A percentile compares a stretch with the other conserved stretches of the same genome.
Evolutionary conservation across 2,329 filamentous ascomycete species (phyloP).

Genomic region (Dichotomopilus funicola): DNA sequence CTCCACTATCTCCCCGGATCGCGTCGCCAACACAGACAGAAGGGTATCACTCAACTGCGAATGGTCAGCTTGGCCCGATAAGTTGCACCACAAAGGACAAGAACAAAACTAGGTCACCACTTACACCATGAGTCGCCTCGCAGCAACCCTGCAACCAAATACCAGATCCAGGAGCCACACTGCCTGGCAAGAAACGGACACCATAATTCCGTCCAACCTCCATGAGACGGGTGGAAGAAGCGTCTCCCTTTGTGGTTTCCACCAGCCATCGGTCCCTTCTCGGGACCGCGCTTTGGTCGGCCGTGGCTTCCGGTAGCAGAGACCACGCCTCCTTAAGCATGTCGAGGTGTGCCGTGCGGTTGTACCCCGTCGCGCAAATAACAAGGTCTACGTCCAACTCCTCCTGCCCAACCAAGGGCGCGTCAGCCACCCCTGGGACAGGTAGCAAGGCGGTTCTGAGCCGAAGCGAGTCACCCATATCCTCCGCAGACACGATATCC

Average conservation of each 20-base stretch:
- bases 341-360: slow-evolving; percentile 67
- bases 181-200: slow-evolving; percentile 61
- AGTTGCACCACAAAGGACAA: slow-evolving; percentile 1
- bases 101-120: slow-evolving; percentile 31
- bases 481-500: slow-evolving; percentile 56
- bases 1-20: slow-evolving; percentile 71
- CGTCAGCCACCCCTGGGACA: slow-evolving; percentile 27
- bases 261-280: slow-evolving; percentile 21
- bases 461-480: slow-evolving; percentile 44
- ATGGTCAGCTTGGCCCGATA: slow-evolving; percentile 12
- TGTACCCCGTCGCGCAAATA: slow-evolving; percentile 83
- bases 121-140: slow-evolving; percentile 84
- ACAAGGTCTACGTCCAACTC: slow-evolving; percentile 70
- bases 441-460: slow-evolving; percentile 51
- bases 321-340: slow-evolving; percentile 63
- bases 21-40: slow-evolving; percentile 67
- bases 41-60: slow-evolving; percentile 72
- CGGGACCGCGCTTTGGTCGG: neutral
- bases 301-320: slow-evolving; percentile 50
- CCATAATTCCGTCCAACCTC: slow-evolving; percentile 71
- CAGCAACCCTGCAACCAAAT: slow-evolving; percentile 94
- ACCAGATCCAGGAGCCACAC: slow-evolving; percentile 66
- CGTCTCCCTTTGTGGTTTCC: slow-evolving; percentile 14
- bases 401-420: slow-evolving; percentile 42
- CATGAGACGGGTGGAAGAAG: slow-evolving; percentile 42